Base-by-base conservation (phyloP, 768 basidiomycete genomes). In the Mycena latifolia region DNA sequence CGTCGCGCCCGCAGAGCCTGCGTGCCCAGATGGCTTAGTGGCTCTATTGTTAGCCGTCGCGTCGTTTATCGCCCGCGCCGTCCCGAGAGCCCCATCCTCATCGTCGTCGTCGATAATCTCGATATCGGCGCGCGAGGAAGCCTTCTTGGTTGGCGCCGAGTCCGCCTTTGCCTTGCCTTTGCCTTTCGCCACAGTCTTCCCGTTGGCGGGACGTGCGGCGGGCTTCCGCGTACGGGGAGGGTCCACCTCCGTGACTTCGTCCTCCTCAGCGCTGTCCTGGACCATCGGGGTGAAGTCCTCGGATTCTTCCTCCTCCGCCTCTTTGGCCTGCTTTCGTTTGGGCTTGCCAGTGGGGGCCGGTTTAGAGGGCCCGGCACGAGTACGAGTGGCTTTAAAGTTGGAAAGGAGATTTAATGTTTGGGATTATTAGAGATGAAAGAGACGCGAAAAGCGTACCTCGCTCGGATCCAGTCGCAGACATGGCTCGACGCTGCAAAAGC, bases 331-430 rank as follows among this genome's bases (percentile, higher is more conserved):
- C 55, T 56, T 70, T 14, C 45, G 47, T 53, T 56, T 66, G 22
- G 68, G 28, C 41, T 58, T 66, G n/a, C n/a, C n/a, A n/a, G n/a
- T n/a, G 4, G 65, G 12, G 24, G n/a, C 39, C 1, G 65, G 57
- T 45, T 63, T 70, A 20, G 69, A 70, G 9, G 69, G 54, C 18
- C 69, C 69, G 9, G 69, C 65, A 56, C 69, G 69, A 28, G 61
- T 37, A 7, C 61, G 65, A 14, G 51, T 33, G 39, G 14, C 61
- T 66, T 29, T 28, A 25, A 33, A 37, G 15, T 15, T 29, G n/a
- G 12, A 31, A 14, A 18, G 12, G 20, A 5, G 24, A 39, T 51
- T 27, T 5, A 20, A 14, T 31, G 45, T 57, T n/a, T 20, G 25
- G 29, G 8, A 12, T 28, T 56, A 59, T 2, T 48, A 20, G 5